These are phyloP conservation scores for Ulota crispa DNA, from an alignment of 225 moss, liverwort and hornwort genomes.

Conservation along the genomic window DNA sequence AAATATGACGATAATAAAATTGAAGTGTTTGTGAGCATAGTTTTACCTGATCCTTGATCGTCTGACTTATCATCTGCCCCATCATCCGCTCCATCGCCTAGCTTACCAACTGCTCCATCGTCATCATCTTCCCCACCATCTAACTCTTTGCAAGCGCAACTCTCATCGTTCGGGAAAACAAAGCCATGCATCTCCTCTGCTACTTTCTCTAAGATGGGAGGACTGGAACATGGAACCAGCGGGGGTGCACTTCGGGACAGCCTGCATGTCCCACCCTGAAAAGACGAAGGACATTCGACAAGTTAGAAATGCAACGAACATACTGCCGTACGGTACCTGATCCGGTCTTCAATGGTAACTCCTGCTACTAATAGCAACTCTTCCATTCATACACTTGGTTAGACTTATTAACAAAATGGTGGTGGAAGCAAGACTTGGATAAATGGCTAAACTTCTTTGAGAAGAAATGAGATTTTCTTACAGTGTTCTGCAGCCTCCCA, in stretches of 20 bases:
- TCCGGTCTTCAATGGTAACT: background rate
- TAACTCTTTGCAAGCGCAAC: conserved; percentile 14
- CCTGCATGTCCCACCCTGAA: conserved; percentile 14
- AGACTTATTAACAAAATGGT: background rate
- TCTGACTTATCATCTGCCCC: conserved; percentile 9
- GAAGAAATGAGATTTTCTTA: background rate
- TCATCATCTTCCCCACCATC: background rate
- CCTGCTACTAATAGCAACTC: background rate
- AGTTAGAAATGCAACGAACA: background rate
- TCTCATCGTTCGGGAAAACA: conserved; percentile 49
- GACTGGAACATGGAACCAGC: conserved; percentile 12
- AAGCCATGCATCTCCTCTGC: conserved; percentile 40
- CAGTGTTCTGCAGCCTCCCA: background rate
- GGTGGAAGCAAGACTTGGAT: background rate
- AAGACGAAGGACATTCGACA: background rate
- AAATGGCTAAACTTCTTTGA: background rate
- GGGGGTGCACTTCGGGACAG: conserved; percentile 8
- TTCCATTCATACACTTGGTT: background rate
- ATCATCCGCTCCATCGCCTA: background rate
- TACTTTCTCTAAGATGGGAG: conserved; percentile 35
- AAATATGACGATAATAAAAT: background rate
- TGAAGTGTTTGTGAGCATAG: background rate
- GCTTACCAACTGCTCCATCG: background rate
- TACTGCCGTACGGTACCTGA: background rate
- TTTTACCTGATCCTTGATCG: conserved; percentile 24